A percentile compares a stretch with the other conserved stretches of the same genome.
phyloP scores from a whole-genome alignment of 306 rosid species.

The Glycyrrhiza uralensis region DNA sequence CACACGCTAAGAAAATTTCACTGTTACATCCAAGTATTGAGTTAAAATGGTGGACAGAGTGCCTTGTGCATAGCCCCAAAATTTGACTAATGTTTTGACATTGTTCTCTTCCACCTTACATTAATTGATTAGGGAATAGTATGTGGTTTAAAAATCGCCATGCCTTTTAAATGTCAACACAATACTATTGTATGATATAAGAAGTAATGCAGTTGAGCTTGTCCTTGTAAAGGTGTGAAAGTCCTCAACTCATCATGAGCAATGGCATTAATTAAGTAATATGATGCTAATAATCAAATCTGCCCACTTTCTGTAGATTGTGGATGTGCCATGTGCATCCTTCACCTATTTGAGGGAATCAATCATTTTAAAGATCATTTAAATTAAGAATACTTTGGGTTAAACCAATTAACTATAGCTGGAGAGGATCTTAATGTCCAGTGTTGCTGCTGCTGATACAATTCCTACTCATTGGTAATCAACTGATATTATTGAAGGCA shows the following conservation, averaged over 20 bases:
- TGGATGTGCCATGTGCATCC: not conserved
- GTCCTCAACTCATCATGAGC: not conserved
- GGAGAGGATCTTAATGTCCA: not conserved
- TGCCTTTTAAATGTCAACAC: not conserved
- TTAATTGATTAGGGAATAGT: not conserved
- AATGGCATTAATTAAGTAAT: not conserved
- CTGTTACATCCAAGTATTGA: not conserved
- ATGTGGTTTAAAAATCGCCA: not conserved
- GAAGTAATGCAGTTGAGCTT: not conserved
- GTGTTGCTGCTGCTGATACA: not conserved
- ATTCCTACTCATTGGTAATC: not conserved
- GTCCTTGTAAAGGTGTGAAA: not conserved
- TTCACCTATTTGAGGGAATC: not conserved
- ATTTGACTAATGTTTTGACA: not conserved
- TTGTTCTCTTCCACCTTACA: not conserved
- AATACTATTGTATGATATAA: not conserved
- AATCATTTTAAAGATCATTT: not conserved
- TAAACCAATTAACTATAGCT: not conserved
- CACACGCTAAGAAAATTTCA: not conserved
- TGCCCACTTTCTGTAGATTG: not conserved
- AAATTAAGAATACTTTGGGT: not conserved
- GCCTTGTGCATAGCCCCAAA: not conserved
- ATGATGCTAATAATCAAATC: not conserved
- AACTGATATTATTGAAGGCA: not conserved
- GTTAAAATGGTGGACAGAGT: no score